Evolutionary conservation across 31 red algal species (phyloP), one percentile per base, ranked within the genome.

Genomic region (Odonthalia washingtoniensis): DNA sequence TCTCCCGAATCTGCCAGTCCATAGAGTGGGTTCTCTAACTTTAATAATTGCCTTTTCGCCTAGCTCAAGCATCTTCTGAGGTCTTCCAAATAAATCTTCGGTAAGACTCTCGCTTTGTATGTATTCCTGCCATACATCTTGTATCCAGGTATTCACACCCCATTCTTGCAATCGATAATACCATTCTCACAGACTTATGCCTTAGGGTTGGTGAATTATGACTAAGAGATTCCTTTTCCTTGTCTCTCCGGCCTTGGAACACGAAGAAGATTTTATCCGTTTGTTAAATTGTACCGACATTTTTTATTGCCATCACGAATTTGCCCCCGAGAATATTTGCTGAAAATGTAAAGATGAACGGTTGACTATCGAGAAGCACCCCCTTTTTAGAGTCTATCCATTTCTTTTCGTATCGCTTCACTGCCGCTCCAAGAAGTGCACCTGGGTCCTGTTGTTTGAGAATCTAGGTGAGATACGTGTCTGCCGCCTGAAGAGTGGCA

Each of bases 261-360:
- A 76, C 73, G 45, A 74, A 78, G 4, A 24, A 14, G 31, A 53
- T 53, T 39, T 87, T 87, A 72, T 65, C 75, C 2, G 53, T 24
- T 49, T 85, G 27, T 6, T 74, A 5, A 21, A 73, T 31, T 2
- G 64, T 85, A 6, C 82, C 64, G 4, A 30, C 21, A 40, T 85
- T 74, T 35, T 72, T 85, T 21, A 74, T 85, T 6, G 82, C 34
- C 5, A 85, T 4, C 4, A 85, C 67, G 49, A 85, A 74, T 21
- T 67, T 9, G 3, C 36, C 66, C 4, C 66, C 43, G 16, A 85
- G 31, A 2, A 85, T 6, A 45, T 85, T 85, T 30, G 82, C 82
- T 6, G 39, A 26, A 14, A 69, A 5, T 17, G 40, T 42, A 27
- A 16, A 44, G 9, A 9, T 12, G 5, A 6, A 9, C 43, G 5